Evolutionary conservation across 768 basidiomycete species (phyloP), one percentile per base, ranked within the genome.

Genomic region (Suillus spraguei): DNA sequence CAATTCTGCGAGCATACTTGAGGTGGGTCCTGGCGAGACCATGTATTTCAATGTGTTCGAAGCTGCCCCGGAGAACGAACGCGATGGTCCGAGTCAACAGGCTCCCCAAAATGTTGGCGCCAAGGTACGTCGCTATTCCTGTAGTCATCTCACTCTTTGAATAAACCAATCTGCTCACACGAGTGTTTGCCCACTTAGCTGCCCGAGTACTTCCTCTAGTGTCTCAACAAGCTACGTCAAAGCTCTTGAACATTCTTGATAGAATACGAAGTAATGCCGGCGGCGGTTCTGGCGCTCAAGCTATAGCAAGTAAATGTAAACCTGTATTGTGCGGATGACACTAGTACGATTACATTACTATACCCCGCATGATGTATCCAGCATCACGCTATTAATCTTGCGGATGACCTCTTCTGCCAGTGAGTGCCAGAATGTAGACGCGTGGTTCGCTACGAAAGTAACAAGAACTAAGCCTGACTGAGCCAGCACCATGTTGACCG

Each of bases 31-130:
- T 5, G 92, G 88, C 8, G 94, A 88, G 50, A 79, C 80, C 20
- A 90, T 92, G 85, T 94, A 90, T 76, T 99, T 99, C 77, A 99
- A 99, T 69, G 97, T 99, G 41, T 99, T 99, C 74, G 94, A 96
- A 67, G 97, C 97, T 4, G 97, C 97, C 2, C 97, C 97, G 5
- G 97, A 99, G 78, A 99, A 99, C 74, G 97, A 98, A 70, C 78
- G 91, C 54, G 94, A 97, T 69, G 94, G 94, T 4, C 94, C 95
- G 1, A 86, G 72, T 65, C 90, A 94, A 59, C 92, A 95, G 72
- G 84, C 84, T 13, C 82, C 84, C 8, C 90, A 91, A 73, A 91
- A 81, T 71, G 86, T 83, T 53, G 82, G 83, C 60, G 89, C 86
- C 33, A 93, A 91, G 85, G 92, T 91, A 77, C 49, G 68, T 66